Evolutionary conservation across 345 rosid genomes (phyloP), one percentile per base, ranked within the genome.

Genomic region (Balakata baccata): DNA sequence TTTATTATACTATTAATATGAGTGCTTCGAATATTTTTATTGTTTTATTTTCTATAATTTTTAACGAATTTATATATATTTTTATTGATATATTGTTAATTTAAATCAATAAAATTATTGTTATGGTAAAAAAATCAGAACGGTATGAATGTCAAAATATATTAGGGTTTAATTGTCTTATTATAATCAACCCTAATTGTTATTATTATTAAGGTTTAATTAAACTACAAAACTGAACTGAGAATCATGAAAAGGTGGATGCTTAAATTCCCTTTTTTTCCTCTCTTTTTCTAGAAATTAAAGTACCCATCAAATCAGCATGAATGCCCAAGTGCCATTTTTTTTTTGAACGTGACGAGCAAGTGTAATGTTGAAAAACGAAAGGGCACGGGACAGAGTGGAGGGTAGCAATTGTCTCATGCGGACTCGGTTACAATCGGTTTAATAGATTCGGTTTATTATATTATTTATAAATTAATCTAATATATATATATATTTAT

Each of bases 351-450:
- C 34, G 1, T n/a, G n/a, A n/a, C n/a, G n/a, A n/a, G n/a, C 57
- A 14, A 25, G 72, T 68, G 56, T 3, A 12, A 41, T 12, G 59
- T 16, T 38, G 2, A 60, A 25, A 71, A 25, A 47, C 60, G 46
- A 47, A 29, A 1, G 41, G 68, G 49, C 4, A 0, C n/a, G 22
- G 65, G 7, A 17, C 14, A 46, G 25, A 3, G 17, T 11, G 13
- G 50, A 50, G 52, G 66, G 64, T 54, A 12, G 66, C 67, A 9
- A 39, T 70, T 81, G 77, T 80, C 76, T 82, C 72, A 49, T 41
- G 67, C 29, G 81, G 82, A 77, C 79, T 76, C 52, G 17, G 18
- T 37, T 49, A 37, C 41, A 22, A 37, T 13, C 7, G 4, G n/a
- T n/a, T n/a, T n/a, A n/a, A n/a, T n/a, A n/a, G n/a, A n/a, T n/a